Evolutionary conservation across 306 rosid genomes (phyloP).

Genomic region (Rosa chinensis): DNA sequence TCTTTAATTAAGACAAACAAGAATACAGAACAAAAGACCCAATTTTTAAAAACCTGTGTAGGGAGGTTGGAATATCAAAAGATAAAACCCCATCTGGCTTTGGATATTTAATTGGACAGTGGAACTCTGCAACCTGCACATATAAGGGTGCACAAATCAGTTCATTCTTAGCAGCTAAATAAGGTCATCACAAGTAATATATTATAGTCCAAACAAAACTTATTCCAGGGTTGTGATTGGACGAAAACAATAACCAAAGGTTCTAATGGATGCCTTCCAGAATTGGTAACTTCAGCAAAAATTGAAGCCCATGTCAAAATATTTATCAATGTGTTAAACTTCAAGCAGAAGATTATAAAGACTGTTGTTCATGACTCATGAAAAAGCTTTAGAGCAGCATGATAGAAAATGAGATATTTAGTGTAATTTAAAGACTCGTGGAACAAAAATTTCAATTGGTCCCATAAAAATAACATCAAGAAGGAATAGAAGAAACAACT

Average conservation of each 20-base stretch:
- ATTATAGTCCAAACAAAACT: too few species aligned
- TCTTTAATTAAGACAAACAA: neutral
- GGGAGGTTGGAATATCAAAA: constrained; percentile 83
- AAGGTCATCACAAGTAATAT: neutral
- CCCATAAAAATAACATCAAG: constrained; percentile 1
- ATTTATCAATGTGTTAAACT: neutral
- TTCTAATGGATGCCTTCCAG: neutral
- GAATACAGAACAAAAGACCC: constrained; percentile 13
- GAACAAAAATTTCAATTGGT: too few species aligned
- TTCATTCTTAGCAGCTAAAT: neutral
- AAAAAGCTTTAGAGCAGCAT: neutral
- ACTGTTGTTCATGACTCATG: neutral
- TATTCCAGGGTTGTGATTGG: neutral
- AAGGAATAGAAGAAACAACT: neutral
- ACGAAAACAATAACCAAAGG: constrained; percentile 6
- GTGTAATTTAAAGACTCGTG: too few species aligned
- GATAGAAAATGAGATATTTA: neutral
- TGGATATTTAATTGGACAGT: constrained; percentile 77
- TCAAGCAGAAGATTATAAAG: neutral
- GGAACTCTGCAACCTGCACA: constrained; percentile 59
- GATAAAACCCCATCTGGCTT: constrained; percentile 83
- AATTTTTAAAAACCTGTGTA: constrained; percentile 72
- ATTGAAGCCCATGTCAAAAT: neutral
- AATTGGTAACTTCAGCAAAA: neutral
- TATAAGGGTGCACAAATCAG: constrained; percentile 11